Base-by-base conservation (phyloP, 345 rosid genomes). In the Rhodamnia rubescens region DNA sequence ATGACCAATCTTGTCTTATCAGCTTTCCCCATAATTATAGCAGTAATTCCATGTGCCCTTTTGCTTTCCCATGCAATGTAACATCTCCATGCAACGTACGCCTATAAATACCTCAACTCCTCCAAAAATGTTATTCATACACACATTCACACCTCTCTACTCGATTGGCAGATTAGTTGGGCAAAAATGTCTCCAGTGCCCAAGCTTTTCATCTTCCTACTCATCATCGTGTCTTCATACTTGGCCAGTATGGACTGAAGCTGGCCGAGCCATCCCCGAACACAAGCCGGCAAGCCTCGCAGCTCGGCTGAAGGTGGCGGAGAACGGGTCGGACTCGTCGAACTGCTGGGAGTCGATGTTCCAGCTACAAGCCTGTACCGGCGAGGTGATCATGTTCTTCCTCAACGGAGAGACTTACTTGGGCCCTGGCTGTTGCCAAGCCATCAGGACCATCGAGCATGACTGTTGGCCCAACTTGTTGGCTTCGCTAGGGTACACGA, bases 361-460 rank as follows among this genome's bases (percentile, higher is more conserved):
- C 80, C 92, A 93, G 88, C 95, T 95, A 18, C 95, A 95, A 84
- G 88, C 96, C n/a, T 95, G 99, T 80, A 91, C 95, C 0, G 98
- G 95, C 2, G 98, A 94, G 90, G 86, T 96, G 6, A 84, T 93
- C 54, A n/a, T 92, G 64, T 96, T 96, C 88, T 96, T 96, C 86
- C 89, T 95, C 83, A 92, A 94, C 27, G 97, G 97, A 8, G 98
- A 96, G 88, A 91, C 95, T 11, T 88, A 92, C 61, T 29, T 94
- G 15, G 99, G 98, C 4, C 87, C 86, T 2, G 82, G 91, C 22
- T 96, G 98, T 47, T 95, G 99, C 86, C 80, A 84, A 11, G 99
- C 96, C 26, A 92, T 96, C 36, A 88, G 89, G 51, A 91, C 88
- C 20, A 86, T 96, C 59, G 85, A 90, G 52, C 83, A 84, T 0